Base-by-base conservation (phyloP, 2,329 filamentous ascomycete species). In the Penicillium sp. region DNA sequence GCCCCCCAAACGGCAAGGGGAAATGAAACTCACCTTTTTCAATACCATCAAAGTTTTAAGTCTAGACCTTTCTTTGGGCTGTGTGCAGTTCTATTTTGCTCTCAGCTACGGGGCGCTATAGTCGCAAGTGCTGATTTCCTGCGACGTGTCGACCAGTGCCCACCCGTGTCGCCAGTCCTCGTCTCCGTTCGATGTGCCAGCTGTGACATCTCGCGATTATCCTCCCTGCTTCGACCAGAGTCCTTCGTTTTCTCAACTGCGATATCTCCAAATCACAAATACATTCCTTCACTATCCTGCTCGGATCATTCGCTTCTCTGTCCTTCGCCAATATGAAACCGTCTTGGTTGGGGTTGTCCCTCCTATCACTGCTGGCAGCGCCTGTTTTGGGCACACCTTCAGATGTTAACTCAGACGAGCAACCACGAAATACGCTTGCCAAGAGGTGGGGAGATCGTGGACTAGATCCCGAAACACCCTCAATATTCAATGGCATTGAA, bases 401-500 rank as follows among this genome's bases (percentile, higher is more conserved):
- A 38, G 57, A 63, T 51, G 39, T 62, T 47, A 38, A 36, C 23
- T 39, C 56, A 23, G 54, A 62, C 45, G 41, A 56, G 36, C 58
- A 57, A 50, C 51, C 61, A 11, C 50, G 55, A 40, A 55, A 53
- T 44, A 61, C 56, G 18, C 49, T 73, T 30, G 60, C 65, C 32
- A 71, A 70, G 52, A 67, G 69, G 61, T 61, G 58, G 26, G 23
- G 23, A 23, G 58, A 58, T 44, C 56, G 57, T 23, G 59, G 55
- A 27, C 19, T 60, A 35, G 62, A 65, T 30, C 44, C 62, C 2
- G 58, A 59, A 1, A 51, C 51, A 14, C 60, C 61, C 18, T 56
- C 62, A n/a, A 54, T 57, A 10, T 82, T 82, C 67, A 82, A 82
- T 70, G 79, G 71, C 26, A 66, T 80, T 23, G 70, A 78, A 60